Base-by-base conservation (phyloP, 345 rosid genomes). In the Salix purpurea region DNA sequence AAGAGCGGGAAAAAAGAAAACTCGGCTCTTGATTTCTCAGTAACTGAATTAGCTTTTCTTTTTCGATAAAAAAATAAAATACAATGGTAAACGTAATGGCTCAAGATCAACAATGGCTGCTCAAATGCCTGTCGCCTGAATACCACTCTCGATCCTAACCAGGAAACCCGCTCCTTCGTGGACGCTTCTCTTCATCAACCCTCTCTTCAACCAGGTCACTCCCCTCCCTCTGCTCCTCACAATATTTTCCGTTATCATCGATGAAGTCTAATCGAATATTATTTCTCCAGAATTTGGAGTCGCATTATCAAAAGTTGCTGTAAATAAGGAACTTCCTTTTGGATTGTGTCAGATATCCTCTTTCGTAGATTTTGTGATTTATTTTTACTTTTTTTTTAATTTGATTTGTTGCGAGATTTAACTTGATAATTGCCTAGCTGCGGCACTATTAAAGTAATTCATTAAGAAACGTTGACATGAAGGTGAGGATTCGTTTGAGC, bases 281-380 rank as follows among this genome's bases (percentile, higher is more conserved):
- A 14, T 28, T 75, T 52, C 69, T 85, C 70, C 79, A 95, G 99
- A 97, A 73, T 92, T 95, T 86, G 97, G 97, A 68, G 82, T 74
- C 56, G 97, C 92, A 77, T 87, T 95, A 40, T 85, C 96, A 50
- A 90, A 86, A 80, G 89, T 95, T 81, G 89, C 95, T 74, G 92
- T 94, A 40, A 89, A 89, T 84, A 87, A 86, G 86, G 92, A 89
- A 70, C 86, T 92, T 70, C 85, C 94, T 1, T 76, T 87, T 54
- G 97, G 97, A 77, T 77, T 95, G 86, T 92, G 97, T 28, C 99
- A 95, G 87, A 92, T 95, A 95, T 92, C 97, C 97, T 93, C 85
- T 79, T 46, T 70, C n/a, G 2, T 37, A 15, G n/a, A 65, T 70
- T 19, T 52, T 30, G 5, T 2, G 40, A 24, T 52, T 7, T 10